These are phyloP conservation scores for Vaccinium vitisidaea DNA, from an alignment of 148 eudicot genomes.

Conservation along the genomic window DNA sequence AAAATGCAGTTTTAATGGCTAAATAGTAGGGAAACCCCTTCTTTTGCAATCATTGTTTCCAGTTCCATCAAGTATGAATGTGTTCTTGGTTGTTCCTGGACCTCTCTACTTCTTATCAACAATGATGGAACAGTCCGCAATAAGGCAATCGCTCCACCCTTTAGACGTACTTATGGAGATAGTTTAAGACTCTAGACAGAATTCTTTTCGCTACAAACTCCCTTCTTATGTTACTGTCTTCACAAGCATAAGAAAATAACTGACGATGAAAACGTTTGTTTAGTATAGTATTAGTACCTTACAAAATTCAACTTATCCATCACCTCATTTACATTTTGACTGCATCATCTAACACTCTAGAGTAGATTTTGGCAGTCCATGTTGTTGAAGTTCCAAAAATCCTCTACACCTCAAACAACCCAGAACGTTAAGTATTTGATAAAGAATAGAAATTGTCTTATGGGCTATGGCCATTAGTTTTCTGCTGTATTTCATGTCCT, in stretches of 20 bases:
- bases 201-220: not conserved
- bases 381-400: not conserved
- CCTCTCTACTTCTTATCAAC: not conserved
- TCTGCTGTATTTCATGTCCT: not conserved
- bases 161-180: not conserved
- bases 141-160: not conserved
- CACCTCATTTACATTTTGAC: not conserved
- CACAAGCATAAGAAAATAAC: not conserved
- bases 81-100: not conserved
- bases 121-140: not conserved
- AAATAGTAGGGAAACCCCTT: not conserved
- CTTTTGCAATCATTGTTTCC: not conserved
- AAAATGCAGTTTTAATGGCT: not conserved
- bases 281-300: not conserved
- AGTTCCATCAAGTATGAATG: not conserved
- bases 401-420: not conserved
- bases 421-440: not conserved
- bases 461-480: not conserved
- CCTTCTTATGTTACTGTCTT: not conserved
- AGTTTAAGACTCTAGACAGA: not conserved
- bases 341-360: not conserved
- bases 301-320: not conserved
- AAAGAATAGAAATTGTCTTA: not conserved
- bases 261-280: not conserved
- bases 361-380: not conserved